phyloP scores from a whole-genome alignment of 2,329 filamentous ascomycete genomes.

The Fusarium paranaense region DNA sequence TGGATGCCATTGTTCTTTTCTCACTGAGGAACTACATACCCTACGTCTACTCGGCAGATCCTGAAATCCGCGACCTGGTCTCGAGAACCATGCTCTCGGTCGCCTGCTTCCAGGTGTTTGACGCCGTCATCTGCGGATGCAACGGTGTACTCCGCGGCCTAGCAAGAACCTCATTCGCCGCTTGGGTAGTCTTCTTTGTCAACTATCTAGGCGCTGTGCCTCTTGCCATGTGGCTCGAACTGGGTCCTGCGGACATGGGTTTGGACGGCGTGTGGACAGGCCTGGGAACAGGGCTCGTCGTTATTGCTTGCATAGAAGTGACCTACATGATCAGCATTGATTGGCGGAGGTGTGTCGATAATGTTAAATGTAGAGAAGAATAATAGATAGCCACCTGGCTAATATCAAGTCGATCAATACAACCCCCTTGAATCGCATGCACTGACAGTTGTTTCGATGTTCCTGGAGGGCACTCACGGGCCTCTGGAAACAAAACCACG shows the following conservation, averaged over 20 bases:
- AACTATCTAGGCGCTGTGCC: conserved; percentile 34
- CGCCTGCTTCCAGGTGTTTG: conserved; percentile 15
- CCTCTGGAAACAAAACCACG: not conserved
- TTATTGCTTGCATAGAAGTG: conserved; percentile 14
- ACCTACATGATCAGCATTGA: conserved; percentile 27
- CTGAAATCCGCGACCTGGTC: conserved; percentile 8
- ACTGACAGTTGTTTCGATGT: not conserved
- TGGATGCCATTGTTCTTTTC: conserved; percentile 20
- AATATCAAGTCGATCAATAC: not conserved
- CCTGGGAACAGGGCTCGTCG: conserved; percentile 10
- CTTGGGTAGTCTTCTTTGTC: conserved; percentile 26
- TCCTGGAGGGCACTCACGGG: not conserved
- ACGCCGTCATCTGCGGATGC: conserved; percentile 24
- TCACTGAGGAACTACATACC: conserved; percentile 9
- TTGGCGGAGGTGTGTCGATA: conserved; percentile 18
- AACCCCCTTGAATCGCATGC: not conserved
- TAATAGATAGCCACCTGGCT: not conserved
- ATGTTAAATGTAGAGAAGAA: conserved; percentile 22
- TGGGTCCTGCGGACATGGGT: conserved; percentile 8
- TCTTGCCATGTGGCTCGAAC: conserved; percentile 19
- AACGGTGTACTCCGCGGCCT: conserved; percentile 27
- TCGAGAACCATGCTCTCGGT: conserved; percentile 15
- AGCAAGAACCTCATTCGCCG: conserved; percentile 24
- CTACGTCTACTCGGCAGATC: conserved; percentile 20
- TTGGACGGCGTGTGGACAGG: conserved; percentile 31